Percentiles rank a stretch among this genome's conserved stretches.
Evolutionary conservation across 345 rosid genomes (phyloP).

Genomic region (Dipteronia dyeriana): DNA sequence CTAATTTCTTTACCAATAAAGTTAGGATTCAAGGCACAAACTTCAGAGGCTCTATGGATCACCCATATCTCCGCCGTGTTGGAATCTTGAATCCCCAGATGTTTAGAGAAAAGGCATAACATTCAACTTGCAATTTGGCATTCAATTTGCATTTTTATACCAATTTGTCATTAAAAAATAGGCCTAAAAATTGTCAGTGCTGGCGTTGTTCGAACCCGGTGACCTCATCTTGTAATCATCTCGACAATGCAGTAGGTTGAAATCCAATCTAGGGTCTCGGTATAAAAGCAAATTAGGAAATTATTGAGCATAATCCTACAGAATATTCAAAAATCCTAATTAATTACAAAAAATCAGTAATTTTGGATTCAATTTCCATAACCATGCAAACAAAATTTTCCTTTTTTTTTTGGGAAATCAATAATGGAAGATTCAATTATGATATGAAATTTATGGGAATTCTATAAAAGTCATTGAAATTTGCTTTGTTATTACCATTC

Average conservation of each 20-base stretch:
- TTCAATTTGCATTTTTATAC: background rate
- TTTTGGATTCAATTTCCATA: background rate
- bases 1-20: too few relatives aligned
- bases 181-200: too few relatives aligned
- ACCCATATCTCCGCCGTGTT: too few relatives aligned
- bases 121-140: background rate
- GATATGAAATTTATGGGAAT: background rate
- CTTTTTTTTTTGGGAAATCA: background rate
- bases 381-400: background rate
- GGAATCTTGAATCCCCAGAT: too few relatives aligned
- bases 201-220: too few relatives aligned
- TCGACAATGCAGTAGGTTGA: too few relatives aligned
- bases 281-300: background rate
- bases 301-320: background rate
- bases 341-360: too few relatives aligned
- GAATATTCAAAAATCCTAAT: background rate
- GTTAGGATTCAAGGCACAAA: too few relatives aligned
- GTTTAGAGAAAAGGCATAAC: too few relatives aligned
- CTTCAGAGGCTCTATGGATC: too few relatives aligned
- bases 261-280: background rate
- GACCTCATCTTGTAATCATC: too few relatives aligned
- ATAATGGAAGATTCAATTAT: background rate
- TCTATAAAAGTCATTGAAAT: slow-evolving; percentile 1
- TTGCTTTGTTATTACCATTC: background rate
- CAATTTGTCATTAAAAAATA: too few relatives aligned